Conservation (phyloP, 352 stramenopile species). For the Globisporangium recalcitrans region DNA sequence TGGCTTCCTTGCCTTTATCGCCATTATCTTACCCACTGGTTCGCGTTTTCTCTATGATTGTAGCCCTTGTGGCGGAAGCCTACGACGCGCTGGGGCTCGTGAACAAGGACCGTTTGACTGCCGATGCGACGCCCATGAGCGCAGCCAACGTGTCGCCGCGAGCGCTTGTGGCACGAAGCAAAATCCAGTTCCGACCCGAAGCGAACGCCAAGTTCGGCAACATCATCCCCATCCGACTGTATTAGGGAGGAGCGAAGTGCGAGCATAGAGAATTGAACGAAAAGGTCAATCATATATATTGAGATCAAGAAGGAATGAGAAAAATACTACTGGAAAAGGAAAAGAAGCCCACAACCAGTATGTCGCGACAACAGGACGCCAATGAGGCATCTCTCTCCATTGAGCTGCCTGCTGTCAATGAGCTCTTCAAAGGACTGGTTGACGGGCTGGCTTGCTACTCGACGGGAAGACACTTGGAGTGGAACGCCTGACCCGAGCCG, state of each 20-base stretch:
- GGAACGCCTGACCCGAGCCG: slow-evolving; percentile 71
- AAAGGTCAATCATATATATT: slow-evolving; percentile 11
- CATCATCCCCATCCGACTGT: slow-evolving; percentile 64
- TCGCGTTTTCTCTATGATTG: not conserved
- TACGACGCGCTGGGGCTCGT: slow-evolving; percentile 65
- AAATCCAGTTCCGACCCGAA: slow-evolving; percentile 37
- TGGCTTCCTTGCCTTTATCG: not conserved
- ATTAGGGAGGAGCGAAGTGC: slow-evolving; percentile 6
- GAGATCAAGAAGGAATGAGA: slow-evolving; percentile 11
- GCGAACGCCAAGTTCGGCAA: slow-evolving; percentile 32
- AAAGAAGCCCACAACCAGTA: not conserved
- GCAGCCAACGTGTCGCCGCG: slow-evolving; percentile 40
- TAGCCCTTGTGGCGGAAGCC: slow-evolving; percentile 60
- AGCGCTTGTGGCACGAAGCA: slow-evolving; percentile 33
- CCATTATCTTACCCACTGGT: not conserved
- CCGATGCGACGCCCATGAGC: slow-evolving; percentile 23
- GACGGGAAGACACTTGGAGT: slow-evolving; percentile 74
- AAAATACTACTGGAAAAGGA: slow-evolving; percentile 6
- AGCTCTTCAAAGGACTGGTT: not conserved
- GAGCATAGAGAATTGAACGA: not conserved
- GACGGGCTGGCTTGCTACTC: slow-evolving; percentile 23
- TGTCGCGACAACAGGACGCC: not conserved
- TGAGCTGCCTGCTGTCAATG: not conserved
- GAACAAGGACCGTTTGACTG: slow-evolving; percentile 33
- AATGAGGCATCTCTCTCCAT: not conserved